Base-by-base conservation (phyloP, 2,329 filamentous ascomycete genomes). In the Daldinia sp. region DNA sequence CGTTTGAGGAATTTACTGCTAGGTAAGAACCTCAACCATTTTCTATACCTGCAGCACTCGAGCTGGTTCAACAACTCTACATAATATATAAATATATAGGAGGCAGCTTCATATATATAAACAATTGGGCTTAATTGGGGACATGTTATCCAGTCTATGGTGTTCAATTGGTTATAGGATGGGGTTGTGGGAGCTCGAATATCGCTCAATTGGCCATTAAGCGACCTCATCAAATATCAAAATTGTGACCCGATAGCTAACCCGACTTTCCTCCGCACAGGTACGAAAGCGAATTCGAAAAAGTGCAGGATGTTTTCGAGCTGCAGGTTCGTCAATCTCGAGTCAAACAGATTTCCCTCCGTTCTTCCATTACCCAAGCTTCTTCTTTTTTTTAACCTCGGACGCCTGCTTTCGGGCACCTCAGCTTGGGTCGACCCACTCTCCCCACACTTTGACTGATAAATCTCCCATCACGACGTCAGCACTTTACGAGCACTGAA, bases 231-330 rank as follows among this genome's bases (percentile, higher is more conserved):
- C 10, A 30, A 8, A 25, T 7, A 41, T 19, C n/a, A 51, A 35
- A 51, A 59, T 70, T 73, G 72, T 72, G 77, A 56, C 8, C 23
- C 25, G 11, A 29, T 77, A 75, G 74, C 78, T 81, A 75, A 84
- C 72, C 23, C 64, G 61, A 62, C 66, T 61, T 67, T 65, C 53
- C 47, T 61, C 60, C 61, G 43, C 25, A 74, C 78, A 99, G 95
- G 84, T 99, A 96, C 78, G 95, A 99, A 88, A 97, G 97, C 88
- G 95, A 99, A 84, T 99, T 99, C 78, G 94, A 99, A 68, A 82
- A 83, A 77, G 95, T 99, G 71, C 93, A 98, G 83, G 95, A 99
- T 84, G 94, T 98, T 77, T 99, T 99, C 81, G 95, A 99, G 89
- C 93, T 99, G 77, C 94, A 97, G 93, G 94, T 97, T 89, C 77